Conservation (phyloP, 164 flowering plant genomes). For the Vitis rupestris region DNA sequence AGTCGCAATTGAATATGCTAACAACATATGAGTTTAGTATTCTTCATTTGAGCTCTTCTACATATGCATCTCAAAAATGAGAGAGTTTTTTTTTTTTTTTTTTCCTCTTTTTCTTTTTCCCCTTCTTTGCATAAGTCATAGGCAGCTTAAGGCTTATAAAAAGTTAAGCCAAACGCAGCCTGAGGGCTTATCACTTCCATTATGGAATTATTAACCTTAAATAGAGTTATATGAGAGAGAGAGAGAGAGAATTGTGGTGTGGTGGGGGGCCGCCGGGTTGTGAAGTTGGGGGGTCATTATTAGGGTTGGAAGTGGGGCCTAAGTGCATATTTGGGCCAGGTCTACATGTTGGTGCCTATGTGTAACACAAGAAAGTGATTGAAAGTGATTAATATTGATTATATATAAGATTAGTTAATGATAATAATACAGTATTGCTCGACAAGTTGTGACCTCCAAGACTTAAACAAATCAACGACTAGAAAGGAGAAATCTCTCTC, state of each 20-base stretch:
- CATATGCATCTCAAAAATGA: background rate
- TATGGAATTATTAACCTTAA: too few relatives aligned
- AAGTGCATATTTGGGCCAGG: slow-evolving; percentile 28
- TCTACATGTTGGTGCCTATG: slow-evolving; percentile 49
- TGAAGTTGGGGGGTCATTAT: slow-evolving; percentile 29
- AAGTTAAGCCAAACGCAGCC: too few relatives aligned
- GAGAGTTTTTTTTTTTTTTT: too few relatives aligned
- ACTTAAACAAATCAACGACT: slow-evolving; percentile 19
- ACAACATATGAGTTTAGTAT: too few relatives aligned
- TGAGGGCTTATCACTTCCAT: too few relatives aligned
- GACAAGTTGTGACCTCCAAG: slow-evolving; percentile 48
- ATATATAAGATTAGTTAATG: slow-evolving; percentile 23
- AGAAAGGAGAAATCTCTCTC: slow-evolving; percentile 8
- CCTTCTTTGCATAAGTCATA: too few relatives aligned
- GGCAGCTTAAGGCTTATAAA: too few relatives aligned
- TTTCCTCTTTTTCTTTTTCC: too few relatives aligned
- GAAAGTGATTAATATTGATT: slow-evolving; percentile 34
- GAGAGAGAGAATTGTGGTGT: too few relatives aligned
- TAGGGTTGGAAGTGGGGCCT: slow-evolving; percentile 27
- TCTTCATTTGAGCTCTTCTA: too few relatives aligned
- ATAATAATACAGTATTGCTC: slow-evolving; percentile 38
- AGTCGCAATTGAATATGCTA: too few relatives aligned
- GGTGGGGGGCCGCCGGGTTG: background rate
- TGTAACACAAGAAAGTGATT: slow-evolving; percentile 35
- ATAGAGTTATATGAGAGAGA: too few relatives aligned